Evolutionary conservation across 768 basidiomycete species (phyloP), one percentile per base, ranked within the genome.

Genomic region (Leccinum uliginosum): DNA sequence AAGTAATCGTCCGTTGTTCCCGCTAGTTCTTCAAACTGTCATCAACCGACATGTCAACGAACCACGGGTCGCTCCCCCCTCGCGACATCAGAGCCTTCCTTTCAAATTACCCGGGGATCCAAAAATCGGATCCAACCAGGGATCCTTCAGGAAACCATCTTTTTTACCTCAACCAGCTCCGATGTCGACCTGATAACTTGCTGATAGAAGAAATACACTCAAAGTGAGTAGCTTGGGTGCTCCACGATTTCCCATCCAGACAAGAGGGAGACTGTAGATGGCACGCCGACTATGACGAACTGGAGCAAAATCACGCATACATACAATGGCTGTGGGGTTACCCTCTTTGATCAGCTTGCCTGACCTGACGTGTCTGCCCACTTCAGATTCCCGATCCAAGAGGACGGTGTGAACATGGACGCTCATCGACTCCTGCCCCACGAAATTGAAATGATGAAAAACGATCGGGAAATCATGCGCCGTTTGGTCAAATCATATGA

Each of bases 251-350:
- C 29, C 23, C 48, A 38, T 53, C 47, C 53, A 34, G 30, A 52
- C n/a, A 21, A 43, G 40, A 43, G 6, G 19, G 58, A 50, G 56
- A 57, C 50, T 56, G 23, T 53, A 89, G 88, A 62, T 91, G 87
- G 86, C 63, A 76, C 54, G 83, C 82, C 6, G 77, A 89, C 63
- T 86, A 85, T 61, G 65, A 71, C 29, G 80, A 75, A 58, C 74
- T 91, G 29, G 89, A 91, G 67, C 68, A 74, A 60, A 83, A 83
- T 56, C 89, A 91, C 64, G 84, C 83, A 1, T 90, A 80, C 67
- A 86, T 91, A 45, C 89, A 91, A 65, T 91, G 89, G 88, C 68
- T 91, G 84, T 89, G 72, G 64, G 87, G 74, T 44, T 43, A 12
- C 19, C 32, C 6, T 17, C 35, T 29, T 52, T 38, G n/a, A 30